phyloP scores from a whole-genome alignment of 2,329 filamentous ascomycete genomes.

The Zasmidium angulare region DNA sequence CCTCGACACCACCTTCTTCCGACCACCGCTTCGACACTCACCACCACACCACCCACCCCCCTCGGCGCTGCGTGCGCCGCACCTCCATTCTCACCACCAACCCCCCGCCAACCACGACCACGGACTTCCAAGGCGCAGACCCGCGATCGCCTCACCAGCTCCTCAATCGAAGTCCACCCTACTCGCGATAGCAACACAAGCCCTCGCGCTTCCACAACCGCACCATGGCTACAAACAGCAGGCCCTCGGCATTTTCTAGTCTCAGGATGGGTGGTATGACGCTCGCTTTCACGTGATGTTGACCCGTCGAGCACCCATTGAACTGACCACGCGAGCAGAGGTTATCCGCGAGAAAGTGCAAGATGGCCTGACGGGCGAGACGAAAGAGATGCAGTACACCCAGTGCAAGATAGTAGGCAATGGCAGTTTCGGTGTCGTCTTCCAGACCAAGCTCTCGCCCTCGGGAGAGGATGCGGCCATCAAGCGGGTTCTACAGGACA shows the following conservation, averaged over 20 bases:
- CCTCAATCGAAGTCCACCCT: slow-evolving; percentile 45
- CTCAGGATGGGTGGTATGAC: slow-evolving; percentile 96
- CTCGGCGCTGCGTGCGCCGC: no score
- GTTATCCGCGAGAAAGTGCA: slow-evolving; percentile 98
- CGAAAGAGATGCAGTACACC: slow-evolving; percentile 94
- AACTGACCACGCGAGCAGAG: slow-evolving; percentile 61
- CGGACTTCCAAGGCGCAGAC: slow-evolving; percentile 50
- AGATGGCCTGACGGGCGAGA: slow-evolving; percentile 95
- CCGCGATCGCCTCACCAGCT: slow-evolving; percentile 44
- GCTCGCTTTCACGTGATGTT: slow-evolving; percentile 13
- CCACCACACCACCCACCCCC: no score
- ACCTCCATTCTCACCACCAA: no score
- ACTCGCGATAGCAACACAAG: slow-evolving; percentile 40
- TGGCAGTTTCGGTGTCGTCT: slow-evolving; percentile 97
- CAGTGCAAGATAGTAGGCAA: slow-evolving; percentile 99
- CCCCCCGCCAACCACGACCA: slow-evolving; percentile 48
- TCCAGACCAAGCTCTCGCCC: slow-evolving; percentile 98
- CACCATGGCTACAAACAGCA: slow-evolving; percentile 77
- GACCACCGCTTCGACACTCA: no score
- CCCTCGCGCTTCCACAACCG: slow-evolving; percentile 8
- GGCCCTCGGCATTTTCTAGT: slow-evolving; percentile 82
- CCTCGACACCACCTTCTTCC: no score
- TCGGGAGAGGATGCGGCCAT: slow-evolving; percentile 97
- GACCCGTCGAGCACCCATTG: slow-evolving; percentile 9
- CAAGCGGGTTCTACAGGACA: slow-evolving; percentile 98